Base-by-base conservation (phyloP, 331 rosid genomes). In the Quercus lobata region DNA sequence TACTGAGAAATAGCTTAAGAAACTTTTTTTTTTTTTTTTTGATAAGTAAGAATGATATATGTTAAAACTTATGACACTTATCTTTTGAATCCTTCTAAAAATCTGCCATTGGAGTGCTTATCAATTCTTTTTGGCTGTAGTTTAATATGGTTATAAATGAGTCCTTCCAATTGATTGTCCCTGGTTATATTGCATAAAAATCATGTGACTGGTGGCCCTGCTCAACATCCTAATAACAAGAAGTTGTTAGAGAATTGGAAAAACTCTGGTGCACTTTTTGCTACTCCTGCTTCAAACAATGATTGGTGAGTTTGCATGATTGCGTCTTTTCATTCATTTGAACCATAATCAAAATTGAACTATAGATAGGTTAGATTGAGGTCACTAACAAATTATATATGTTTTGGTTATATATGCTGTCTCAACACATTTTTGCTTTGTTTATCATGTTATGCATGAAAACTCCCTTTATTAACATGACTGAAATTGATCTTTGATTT, bases 281-380 rank as follows among this genome's bases (percentile, higher is more conserved):
- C 94, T 78, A 88, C 98, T 30, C 79, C 73, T n/a, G 91, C 96
- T 83, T 90, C 97, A 62, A 91, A 95, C 75, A 97, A 95, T 78
- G 99, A 93, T 80, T 91, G 99, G 98, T 93, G 82, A 78, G 87
- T 71, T 70, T 68, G 82, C 72, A 18, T 61, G 87, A 69, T 66
- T 68, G 82, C 69, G 9, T 61, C 54, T 83, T 56, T 79, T 35
- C 19, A 15, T 29, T 66, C 10, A 19, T 3, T 66, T 66, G 8
- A 66, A 35, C 41, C 8, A 35, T 35, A 35, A 35, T 35, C 44
- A 35, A 35, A 35, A 35, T 35, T 35, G 9, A 35, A 7, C 17
- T 32, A 54, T 57, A 78, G 41, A 71, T 73, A 25, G 58, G 77
- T 76, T 79, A 73, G 80, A 80, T 22, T 73, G 73, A 41, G 78